Evolutionary conservation across 176 grass and related monocot genomes (phyloP).

Genomic region (Eragrostis nindensis): DNA sequence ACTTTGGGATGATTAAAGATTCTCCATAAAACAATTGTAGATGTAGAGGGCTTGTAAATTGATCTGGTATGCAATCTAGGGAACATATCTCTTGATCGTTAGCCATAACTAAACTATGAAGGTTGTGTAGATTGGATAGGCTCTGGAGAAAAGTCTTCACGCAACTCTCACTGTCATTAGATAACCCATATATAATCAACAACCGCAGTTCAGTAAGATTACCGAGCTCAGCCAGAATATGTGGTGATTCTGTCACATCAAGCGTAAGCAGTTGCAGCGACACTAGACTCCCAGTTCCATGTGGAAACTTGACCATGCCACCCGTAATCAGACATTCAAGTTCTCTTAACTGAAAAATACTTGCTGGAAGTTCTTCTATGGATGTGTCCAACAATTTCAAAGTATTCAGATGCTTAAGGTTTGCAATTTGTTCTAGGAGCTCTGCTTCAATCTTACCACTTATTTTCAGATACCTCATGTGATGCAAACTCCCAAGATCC

Average conservation of each 20-base stretch:
- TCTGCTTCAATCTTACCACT: neutral
- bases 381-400: accelerated
- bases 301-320: neutral
- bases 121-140: too few species aligned
- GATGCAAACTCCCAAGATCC: neutral
- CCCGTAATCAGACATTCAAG: neutral
- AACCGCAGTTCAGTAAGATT: neutral
- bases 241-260: neutral
- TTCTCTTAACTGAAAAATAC: neutral
- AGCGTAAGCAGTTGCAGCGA: too few species aligned
- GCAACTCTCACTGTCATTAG: too few species aligned
- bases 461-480: neutral
- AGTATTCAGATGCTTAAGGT: neutral
- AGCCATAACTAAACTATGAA: too few species aligned
- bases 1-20: accelerated
- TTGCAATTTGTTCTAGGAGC: neutral
- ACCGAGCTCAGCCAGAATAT: neutral
- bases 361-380: neutral
- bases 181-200: too few species aligned
- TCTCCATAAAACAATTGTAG: too few species aligned
- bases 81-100: too few species aligned
- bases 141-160: neutral
- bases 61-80: neutral
- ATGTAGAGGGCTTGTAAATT: neutral
- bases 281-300: neutral